A percentile compares a stretch with the other conserved stretches of the same genome.
These are phyloP conservation scores for Chlorella sp. DNA, from an alignment of 139 green algal genomes.

Conservation along the genomic window DNA sequence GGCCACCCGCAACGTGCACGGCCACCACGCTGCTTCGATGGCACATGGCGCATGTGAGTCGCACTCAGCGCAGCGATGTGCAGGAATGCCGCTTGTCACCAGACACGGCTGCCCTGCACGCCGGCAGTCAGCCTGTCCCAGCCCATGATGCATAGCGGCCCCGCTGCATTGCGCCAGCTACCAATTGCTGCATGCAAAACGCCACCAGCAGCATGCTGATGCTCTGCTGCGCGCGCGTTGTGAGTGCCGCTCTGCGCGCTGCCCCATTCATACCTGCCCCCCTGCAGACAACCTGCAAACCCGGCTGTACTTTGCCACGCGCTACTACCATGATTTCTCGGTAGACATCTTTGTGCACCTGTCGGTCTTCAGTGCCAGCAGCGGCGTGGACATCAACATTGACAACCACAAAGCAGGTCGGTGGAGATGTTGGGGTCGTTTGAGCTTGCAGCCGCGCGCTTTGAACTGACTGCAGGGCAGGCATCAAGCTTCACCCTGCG, in stretches of 20 bases:
- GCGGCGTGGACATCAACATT: background rate
- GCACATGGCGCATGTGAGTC: conserved; percentile 5
- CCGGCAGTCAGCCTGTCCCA: background rate
- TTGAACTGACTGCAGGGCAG: too few relatives aligned
- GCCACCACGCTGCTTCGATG: conserved; percentile 3
- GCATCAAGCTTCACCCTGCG: background rate
- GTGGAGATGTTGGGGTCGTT: background rate
- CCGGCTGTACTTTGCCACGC: background rate
- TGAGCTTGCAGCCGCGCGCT: too few relatives aligned
- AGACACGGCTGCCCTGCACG: background rate
- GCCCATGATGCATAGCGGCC: too few relatives aligned
- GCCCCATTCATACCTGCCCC: background rate
- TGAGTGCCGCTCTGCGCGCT: background rate
- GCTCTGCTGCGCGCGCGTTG: too few relatives aligned
- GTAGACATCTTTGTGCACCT: background rate
- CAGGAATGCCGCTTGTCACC: too few relatives aligned
- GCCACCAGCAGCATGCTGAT: too few relatives aligned
- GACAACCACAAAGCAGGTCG: background rate
- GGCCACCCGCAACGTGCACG: background rate
- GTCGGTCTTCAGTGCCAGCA: background rate
- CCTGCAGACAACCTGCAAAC: conserved; percentile 1
- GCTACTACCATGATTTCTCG: background rate
- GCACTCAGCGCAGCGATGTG: too few relatives aligned
- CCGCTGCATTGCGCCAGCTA: background rate
- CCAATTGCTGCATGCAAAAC: background rate